phyloP scores from a whole-genome alignment of 768 basidiomycete genomes.

The Galerina sulciceps region DNA sequence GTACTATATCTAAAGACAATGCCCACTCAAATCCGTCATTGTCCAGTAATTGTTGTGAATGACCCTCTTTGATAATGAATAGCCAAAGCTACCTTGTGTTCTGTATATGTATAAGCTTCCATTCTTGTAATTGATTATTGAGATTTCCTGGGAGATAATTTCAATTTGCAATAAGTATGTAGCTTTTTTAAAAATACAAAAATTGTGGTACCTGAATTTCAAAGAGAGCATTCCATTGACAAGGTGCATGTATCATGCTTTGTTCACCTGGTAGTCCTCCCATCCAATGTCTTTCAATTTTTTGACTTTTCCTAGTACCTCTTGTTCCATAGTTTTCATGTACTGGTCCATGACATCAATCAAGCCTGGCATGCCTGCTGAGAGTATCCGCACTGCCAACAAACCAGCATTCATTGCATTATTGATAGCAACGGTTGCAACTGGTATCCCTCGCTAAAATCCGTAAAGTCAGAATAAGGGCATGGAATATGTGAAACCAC shows the following conservation, averaged over 20 bases:
- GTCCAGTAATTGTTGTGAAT: too few relatives aligned
- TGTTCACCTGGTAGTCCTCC: slow-evolving; percentile 72
- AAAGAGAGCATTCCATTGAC: neutral
- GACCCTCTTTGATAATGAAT: too few relatives aligned
- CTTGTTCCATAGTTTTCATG: slow-evolving; percentile 44
- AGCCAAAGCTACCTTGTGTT: too few relatives aligned
- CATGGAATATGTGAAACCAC: slow-evolving; percentile 31
- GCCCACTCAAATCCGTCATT: too few relatives aligned
- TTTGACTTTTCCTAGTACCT: slow-evolving; percentile 28
- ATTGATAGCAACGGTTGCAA: slow-evolving; percentile 97
- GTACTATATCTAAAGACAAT: slow-evolving; percentile 70
- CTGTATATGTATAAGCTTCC: too few relatives aligned
- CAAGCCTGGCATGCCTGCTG: slow-evolving; percentile 70
- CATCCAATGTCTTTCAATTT: slow-evolving; percentile 77
- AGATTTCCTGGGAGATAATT: too few relatives aligned
- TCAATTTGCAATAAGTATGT: too few relatives aligned
- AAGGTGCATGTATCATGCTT: neutral
- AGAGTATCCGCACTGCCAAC: slow-evolving; percentile 89
- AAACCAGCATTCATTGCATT: slow-evolving; percentile 93
- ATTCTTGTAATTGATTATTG: too few relatives aligned
- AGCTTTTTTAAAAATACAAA: too few relatives aligned
- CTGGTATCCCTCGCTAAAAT: slow-evolving; percentile 88
- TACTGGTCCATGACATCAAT: slow-evolving; percentile 74
- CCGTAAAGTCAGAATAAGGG: neutral
- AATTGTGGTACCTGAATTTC: too few relatives aligned